Conservation (phyloP, 805 yeast species). For the Candida hispaniensis region DNA sequence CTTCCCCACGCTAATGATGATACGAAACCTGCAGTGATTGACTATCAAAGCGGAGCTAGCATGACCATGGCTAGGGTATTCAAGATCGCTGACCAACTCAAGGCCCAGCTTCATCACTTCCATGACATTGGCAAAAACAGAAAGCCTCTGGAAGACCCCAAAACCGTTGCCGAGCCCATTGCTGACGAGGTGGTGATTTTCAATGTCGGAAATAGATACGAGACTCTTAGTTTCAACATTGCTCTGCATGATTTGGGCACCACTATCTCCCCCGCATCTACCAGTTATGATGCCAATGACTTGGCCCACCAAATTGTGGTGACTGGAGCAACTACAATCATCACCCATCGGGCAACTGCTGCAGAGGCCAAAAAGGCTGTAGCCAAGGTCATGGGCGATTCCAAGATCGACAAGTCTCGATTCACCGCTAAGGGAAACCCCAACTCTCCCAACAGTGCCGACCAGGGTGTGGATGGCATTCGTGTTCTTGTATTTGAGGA, state of each 20-base stretch:
- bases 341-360: constrained; percentile 4
- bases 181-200: too few relatives aligned
- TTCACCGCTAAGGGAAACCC: too few relatives aligned
- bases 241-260: constrained; percentile 11
- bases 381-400: constrained; percentile 39
- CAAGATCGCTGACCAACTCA: constrained; percentile 8
- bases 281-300: constrained; percentile 10
- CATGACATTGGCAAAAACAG: constrained; percentile 12
- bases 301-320: constrained; percentile 16
- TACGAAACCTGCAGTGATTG: constrained; percentile 6
- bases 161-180: too few relatives aligned
- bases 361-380: constrained; percentile 24
- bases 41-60: constrained; percentile 8
- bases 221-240: constrained; percentile 6
- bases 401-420: background rate
- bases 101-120: constrained; percentile 12
- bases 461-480: too few relatives aligned
- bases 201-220: constrained; percentile 9
- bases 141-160: constrained; percentile 4
- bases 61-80: constrained; percentile 10
- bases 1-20: constrained; percentile 8
- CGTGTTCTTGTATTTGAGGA: constrained; percentile 12
- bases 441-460: too few relatives aligned
- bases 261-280: constrained; percentile 6
- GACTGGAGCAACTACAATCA: constrained; percentile 9